Conservation (phyloP, 2,329 filamentous ascomycete species). For the Hypoxylon sp. region DNA sequence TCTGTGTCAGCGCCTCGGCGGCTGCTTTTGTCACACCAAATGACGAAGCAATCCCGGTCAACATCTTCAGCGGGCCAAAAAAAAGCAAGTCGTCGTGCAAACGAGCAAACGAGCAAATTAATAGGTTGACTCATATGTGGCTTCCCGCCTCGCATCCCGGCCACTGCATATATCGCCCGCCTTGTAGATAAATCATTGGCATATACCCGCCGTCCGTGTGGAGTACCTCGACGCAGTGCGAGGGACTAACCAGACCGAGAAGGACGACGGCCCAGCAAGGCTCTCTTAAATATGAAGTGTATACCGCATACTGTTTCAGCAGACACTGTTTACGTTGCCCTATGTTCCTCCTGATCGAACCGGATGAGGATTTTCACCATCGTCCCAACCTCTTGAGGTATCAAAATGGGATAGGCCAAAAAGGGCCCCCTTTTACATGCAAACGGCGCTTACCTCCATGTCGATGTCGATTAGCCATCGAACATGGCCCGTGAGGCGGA, state of each 20-base stretch:
- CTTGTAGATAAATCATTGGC: background rate
- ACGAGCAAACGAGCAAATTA: slow-evolving; percentile 17
- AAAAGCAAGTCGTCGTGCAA: slow-evolving; percentile 13
- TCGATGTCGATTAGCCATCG: too few relatives aligned
- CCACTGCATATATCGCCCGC: slow-evolving; percentile 17
- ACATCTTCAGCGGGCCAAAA: slow-evolving; percentile 2
- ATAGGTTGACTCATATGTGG: slow-evolving; percentile 11
- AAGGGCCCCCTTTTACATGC: background rate
- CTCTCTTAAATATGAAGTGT: background rate
- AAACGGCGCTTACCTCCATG: background rate
- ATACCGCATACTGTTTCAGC: background rate
- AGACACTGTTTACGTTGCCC: background rate
- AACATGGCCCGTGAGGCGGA: background rate
- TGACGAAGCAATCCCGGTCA: background rate
- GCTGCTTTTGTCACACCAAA: slow-evolving; percentile 1
- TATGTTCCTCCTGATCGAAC: too few relatives aligned
- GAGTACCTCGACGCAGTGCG: background rate
- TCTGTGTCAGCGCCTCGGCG: too few relatives aligned
- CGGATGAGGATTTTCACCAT: too few relatives aligned
- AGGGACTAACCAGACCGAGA: background rate
- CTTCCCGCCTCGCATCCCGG: slow-evolving; percentile 29
- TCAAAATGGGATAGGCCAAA: background rate
- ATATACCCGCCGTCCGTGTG: too few relatives aligned
- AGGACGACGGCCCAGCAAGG: background rate
- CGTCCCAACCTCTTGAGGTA: background rate